Conservation (phyloP, 176 grass and related monocot genomes). For the Chrysopogon serrulatus region DNA sequence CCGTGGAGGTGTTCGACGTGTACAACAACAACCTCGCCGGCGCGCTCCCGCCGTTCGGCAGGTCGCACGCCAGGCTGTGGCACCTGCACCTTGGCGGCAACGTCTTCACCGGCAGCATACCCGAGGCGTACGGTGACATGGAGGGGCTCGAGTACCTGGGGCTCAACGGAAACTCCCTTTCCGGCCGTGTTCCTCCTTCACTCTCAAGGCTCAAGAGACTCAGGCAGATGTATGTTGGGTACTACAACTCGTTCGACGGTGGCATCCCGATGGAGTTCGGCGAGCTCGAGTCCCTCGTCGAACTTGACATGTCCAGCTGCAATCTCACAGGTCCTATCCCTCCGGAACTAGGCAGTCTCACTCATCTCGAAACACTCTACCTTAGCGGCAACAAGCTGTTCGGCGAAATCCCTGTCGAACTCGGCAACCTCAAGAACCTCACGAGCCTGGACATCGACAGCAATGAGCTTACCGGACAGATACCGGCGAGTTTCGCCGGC, state of each 20-base stretch:
- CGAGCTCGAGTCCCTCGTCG: slow-evolving; percentile 20
- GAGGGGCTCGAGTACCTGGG: slow-evolving; percentile 48
- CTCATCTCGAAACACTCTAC: slow-evolving; percentile 28
- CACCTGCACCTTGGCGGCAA: slow-evolving; percentile 68
- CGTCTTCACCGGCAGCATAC: slow-evolving; percentile 57
- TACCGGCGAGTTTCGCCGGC: slow-evolving; percentile 37
- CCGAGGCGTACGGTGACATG: slow-evolving; percentile 32
- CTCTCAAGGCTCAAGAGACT: slow-evolving; percentile 29
- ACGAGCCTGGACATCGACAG: slow-evolving; percentile 46
- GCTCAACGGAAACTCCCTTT: slow-evolving; percentile 50
- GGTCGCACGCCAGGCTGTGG: neutral
- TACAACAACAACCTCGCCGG: slow-evolving; percentile 85
- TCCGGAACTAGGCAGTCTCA: slow-evolving; percentile 17
- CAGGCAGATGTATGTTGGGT: slow-evolving; percentile 38
- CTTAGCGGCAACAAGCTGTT: slow-evolving; percentile 20
- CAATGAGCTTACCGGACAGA: slow-evolving; percentile 68
- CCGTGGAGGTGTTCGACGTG: slow-evolving; percentile 37
- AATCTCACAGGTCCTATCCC: slow-evolving; percentile 33
- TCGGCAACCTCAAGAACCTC: slow-evolving; percentile 34
- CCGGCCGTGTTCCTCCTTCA: slow-evolving; percentile 36
- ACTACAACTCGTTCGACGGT: slow-evolving; percentile 60
- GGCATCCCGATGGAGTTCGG: slow-evolving; percentile 58
- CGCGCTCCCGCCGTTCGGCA: slow-evolving; percentile 31
- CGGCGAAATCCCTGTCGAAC: slow-evolving; percentile 36
- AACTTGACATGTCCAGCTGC: slow-evolving; percentile 32